Evolutionary conservation across 371 early-diverging fungal species (phyloP).

Genomic region (Saksenaea oblongispora): DNA sequence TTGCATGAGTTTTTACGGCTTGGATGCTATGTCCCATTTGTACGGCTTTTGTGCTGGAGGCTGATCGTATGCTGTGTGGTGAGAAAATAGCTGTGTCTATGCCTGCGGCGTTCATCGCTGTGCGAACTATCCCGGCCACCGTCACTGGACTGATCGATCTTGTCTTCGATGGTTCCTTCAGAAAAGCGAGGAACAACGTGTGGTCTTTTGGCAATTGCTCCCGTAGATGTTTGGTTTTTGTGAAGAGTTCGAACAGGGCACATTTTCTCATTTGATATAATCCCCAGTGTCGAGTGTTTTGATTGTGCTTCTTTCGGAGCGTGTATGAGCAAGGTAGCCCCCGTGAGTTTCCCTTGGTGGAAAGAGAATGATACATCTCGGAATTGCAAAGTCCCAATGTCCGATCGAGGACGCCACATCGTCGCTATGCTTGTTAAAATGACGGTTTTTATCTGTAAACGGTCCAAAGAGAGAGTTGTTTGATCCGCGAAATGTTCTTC

Average conservation of each 20-base stretch:
- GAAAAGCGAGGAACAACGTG: background rate
- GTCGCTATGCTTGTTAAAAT: background rate
- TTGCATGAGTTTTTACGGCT: too few species aligned
- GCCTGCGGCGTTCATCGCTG: background rate
- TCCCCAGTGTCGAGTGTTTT: background rate
- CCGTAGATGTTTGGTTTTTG: background rate
- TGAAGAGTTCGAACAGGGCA: background rate
- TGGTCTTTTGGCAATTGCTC: background rate
- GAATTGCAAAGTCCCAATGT: background rate
- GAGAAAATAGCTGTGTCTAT: background rate
- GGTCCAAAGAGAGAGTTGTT: background rate
- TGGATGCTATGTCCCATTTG: background rate
- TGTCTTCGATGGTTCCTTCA: background rate
- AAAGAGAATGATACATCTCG: background rate
- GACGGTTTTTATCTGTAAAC: background rate
- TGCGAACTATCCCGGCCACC: background rate
- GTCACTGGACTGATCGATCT: background rate
- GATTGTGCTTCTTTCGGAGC: background rate
- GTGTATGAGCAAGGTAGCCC: background rate
- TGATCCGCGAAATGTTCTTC: background rate
- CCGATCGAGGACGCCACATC: background rate
- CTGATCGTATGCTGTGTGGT: background rate
- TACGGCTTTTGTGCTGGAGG: slow-evolving; percentile 9
- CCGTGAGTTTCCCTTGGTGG: background rate
- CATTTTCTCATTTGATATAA: background rate